phyloP scores from a whole-genome alignment of 257 asterid genomes.

The Salvia miltiorrhiza region DNA sequence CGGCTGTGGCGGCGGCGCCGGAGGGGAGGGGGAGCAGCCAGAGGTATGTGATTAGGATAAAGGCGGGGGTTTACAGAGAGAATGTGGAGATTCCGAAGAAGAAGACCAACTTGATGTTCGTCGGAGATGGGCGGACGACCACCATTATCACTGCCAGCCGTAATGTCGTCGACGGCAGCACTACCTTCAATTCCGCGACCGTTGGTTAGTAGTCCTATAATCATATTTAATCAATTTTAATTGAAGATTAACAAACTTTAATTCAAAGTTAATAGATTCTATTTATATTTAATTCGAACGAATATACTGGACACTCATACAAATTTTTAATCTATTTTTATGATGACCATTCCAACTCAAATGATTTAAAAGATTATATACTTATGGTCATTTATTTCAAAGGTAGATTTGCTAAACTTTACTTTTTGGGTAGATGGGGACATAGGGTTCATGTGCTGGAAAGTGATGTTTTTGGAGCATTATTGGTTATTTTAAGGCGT shows the following conservation, averaged over 20 bases:
- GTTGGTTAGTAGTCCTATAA: constrained; percentile 61
- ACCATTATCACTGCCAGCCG: constrained; percentile 52
- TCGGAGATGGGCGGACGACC: constrained; percentile 48
- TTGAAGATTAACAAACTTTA: too few relatives aligned
- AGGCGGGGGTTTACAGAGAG: too few relatives aligned
- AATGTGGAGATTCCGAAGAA: constrained; percentile 22
- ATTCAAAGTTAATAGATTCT: too few relatives aligned
- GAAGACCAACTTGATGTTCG: constrained; percentile 46
- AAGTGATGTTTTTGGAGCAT: background rate
- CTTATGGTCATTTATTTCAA: too few relatives aligned
- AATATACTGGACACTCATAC: too few relatives aligned
- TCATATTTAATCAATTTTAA: too few relatives aligned
- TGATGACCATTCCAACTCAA: too few relatives aligned
- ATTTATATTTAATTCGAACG: too few relatives aligned
- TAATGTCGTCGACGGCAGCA: constrained; percentile 51
- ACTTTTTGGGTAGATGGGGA: background rate
- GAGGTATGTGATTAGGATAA: too few relatives aligned
- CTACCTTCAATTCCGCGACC: constrained; percentile 58
- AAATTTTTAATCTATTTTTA: too few relatives aligned
- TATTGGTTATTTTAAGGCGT: too few relatives aligned
- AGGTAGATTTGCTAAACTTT: background rate
- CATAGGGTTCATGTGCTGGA: background rate
- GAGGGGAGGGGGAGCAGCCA: constrained; percentile 27
- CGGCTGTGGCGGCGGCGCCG: constrained; percentile 57
- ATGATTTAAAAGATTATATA: too few relatives aligned